A percentile compares a stretch with the other conserved stretches of the same genome.
phyloP scores from a whole-genome alignment of 306 rosid species.

The Erythrophleum fordii region DNA sequence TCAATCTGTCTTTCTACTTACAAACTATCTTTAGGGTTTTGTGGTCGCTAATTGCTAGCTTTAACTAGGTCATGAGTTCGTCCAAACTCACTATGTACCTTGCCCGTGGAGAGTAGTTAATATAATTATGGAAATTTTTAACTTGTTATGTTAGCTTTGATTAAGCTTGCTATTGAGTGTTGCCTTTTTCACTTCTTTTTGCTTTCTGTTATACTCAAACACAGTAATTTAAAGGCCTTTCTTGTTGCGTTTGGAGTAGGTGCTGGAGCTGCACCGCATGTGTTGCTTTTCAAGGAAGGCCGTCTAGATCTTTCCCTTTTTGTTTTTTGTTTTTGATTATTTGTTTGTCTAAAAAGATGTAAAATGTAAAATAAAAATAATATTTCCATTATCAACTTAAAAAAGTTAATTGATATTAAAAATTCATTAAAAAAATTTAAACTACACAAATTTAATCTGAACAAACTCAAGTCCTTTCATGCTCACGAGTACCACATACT shows the following conservation, averaged over 20 bases:
- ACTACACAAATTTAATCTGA: too few species aligned
- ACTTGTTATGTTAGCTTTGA: not conserved
- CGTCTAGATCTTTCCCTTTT: too few species aligned
- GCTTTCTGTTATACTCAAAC: conserved; percentile 1
- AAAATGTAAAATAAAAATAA: too few species aligned
- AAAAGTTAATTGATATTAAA: too few species aligned
- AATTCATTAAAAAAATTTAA: too few species aligned
- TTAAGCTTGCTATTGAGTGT: conserved; percentile 10
- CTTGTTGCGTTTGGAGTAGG: too few species aligned
- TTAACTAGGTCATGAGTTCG: conserved; percentile 22
- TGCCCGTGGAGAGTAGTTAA: conserved; percentile 4
- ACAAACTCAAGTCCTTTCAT: too few species aligned
- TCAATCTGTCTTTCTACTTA: not conserved
- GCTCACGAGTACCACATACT: conserved; percentile 27
- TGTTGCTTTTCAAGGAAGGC: too few species aligned
- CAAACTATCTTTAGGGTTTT: conserved; percentile 36
- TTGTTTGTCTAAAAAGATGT: too few species aligned
- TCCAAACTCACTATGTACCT: not conserved
- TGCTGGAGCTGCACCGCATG: too few species aligned
- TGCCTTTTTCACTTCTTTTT: not conserved
- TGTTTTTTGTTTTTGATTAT: too few species aligned
- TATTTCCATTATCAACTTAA: too few species aligned
- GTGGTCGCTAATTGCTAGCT: conserved; percentile 30
- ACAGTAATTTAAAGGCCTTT: not conserved
- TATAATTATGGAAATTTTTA: not conserved